Conservation (phyloP, 805 yeast species). For the Ogataea neopini region DNA sequence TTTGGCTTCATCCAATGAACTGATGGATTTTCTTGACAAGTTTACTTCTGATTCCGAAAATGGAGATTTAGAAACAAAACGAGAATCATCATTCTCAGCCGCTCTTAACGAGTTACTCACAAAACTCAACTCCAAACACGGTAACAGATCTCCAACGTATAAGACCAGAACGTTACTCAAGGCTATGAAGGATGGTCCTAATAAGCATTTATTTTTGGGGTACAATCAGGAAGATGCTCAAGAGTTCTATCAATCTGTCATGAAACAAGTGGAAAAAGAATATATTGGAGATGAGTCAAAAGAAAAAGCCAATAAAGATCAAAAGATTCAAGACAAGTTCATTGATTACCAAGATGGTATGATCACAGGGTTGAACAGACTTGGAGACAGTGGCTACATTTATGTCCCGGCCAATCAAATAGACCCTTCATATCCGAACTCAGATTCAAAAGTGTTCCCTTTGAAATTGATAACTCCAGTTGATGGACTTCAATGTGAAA, state of each 20-base stretch:
- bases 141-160: constrained; percentile 56
- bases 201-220: constrained; percentile 73
- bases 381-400: constrained; percentile 64
- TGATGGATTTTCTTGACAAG: constrained; percentile 55
- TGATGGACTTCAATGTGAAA: constrained; percentile 84
- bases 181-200: constrained; percentile 76
- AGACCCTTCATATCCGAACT: constrained; percentile 63
- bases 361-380: constrained; percentile 40
- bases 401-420: constrained; percentile 73
- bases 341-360: constrained; percentile 31
- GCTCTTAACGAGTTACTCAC: constrained; percentile 53
- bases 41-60: constrained; percentile 32
- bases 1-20: constrained; percentile 68
- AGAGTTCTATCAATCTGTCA: constrained; percentile 83
- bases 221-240: constrained; percentile 97
- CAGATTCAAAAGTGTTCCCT: constrained; percentile 47
- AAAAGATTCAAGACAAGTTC: constrained; percentile 30
- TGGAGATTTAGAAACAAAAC: constrained; percentile 10
- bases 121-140: constrained; percentile 57
- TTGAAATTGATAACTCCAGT: constrained; percentile 78
- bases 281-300: constrained; percentile 30
- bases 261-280: constrained; percentile 66
- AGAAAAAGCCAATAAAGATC: constrained; percentile 22
- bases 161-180: constrained; percentile 61
- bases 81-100: constrained; percentile 44